These are phyloP conservation scores for Amphicarpaea edgeworthii DNA, from an alignment of 306 rosid species.

Conservation along the genomic window DNA sequence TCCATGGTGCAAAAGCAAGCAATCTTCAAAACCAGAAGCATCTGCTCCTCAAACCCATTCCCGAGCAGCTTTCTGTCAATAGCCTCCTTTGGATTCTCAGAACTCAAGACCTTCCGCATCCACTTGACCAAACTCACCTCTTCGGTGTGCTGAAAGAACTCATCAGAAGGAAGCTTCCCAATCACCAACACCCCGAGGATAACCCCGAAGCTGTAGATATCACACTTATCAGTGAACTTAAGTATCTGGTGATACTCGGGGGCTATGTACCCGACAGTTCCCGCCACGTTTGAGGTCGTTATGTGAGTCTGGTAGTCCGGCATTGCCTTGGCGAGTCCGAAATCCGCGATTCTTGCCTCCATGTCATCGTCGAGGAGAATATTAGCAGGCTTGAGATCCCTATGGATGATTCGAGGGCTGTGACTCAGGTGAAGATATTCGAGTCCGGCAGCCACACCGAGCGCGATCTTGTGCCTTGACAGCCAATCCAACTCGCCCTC, in stretches of 20 bases:
- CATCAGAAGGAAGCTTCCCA: constrained; percentile 82
- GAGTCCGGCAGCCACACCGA: constrained; percentile 84
- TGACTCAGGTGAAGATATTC: constrained; percentile 85
- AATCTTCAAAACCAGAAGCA: constrained; percentile 89
- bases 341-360: constrained; percentile 95
- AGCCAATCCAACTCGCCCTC: constrained; percentile 67
- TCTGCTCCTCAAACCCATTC: constrained; percentile 82
- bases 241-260: constrained; percentile 91
- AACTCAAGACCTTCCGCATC: constrained; percentile 72
- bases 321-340: constrained; percentile 91
- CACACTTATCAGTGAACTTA: constrained; percentile 94
- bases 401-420: constrained; percentile 77
- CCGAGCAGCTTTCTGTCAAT: constrained; percentile 67
- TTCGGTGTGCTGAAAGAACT: constrained; percentile 64
- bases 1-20: constrained; percentile 90
- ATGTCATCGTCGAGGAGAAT: constrained; percentile 83
- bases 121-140: constrained; percentile 90
- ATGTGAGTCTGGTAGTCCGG: constrained; percentile 81
- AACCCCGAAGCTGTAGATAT: constrained; percentile 87
- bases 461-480: constrained; percentile 67
- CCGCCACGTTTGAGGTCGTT: constrained; percentile 75
- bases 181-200: constrained; percentile 80
- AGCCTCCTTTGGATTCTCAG: constrained; percentile 69
- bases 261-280: constrained; percentile 86
- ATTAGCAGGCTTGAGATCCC: constrained; percentile 88